phyloP scores from a whole-genome alignment of 2,329 filamentous ascomycete genomes.

The Phyllosticta capitalensis region DNA sequence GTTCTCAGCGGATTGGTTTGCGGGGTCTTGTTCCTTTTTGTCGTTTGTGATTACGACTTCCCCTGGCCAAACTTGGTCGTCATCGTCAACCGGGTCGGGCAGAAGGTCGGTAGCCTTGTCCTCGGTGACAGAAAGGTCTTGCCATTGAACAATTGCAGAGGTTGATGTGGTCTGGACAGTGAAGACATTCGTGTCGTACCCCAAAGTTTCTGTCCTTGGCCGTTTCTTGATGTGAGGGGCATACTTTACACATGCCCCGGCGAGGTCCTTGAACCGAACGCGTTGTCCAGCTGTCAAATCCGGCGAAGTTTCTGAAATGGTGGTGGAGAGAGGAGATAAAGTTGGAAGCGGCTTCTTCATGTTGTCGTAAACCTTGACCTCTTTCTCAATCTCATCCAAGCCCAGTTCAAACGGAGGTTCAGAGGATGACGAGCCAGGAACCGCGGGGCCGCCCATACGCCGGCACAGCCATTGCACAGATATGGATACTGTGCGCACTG shows the following conservation, averaged over 20 bases:
- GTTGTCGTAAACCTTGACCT: conserved; percentile 35
- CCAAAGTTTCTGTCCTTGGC: conserved; percentile 38
- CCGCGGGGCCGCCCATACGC: conserved; percentile 25
- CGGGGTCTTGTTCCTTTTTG: conserved; percentile 7
- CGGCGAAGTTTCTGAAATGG: conserved; percentile 7
- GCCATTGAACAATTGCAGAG: conserved; percentile 48
- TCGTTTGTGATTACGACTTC: conserved; percentile 45
- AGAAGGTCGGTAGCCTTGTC: conserved; percentile 38
- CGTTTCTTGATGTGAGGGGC: conserved; percentile 35
- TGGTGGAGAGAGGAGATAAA: conserved; percentile 13
- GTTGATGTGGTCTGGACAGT: conserved; percentile 41
- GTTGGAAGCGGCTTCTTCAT: conserved; percentile 17
- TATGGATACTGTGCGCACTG: conserved; percentile 36
- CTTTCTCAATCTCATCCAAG: conserved; percentile 34
- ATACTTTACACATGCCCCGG: conserved; percentile 44
- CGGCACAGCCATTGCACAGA: conserved; percentile 45
- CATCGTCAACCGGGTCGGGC: conserved; percentile 43
- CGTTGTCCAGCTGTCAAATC: conserved; percentile 36
- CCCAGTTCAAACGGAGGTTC: conserved; percentile 25
- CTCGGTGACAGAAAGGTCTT: conserved; percentile 43
- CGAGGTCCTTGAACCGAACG: conserved; percentile 48
- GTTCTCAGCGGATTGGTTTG: conserved; percentile 12
- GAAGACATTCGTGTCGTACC: conserved; percentile 51
- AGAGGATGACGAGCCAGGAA: conserved; percentile 10
- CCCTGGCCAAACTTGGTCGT: conserved; percentile 48